Percentiles rank a stretch among this genome's conserved stretches.
Conservation (phyloP, 2,329 filamentous ascomycete species). For the Colletotrichum brevisporum region DNA sequence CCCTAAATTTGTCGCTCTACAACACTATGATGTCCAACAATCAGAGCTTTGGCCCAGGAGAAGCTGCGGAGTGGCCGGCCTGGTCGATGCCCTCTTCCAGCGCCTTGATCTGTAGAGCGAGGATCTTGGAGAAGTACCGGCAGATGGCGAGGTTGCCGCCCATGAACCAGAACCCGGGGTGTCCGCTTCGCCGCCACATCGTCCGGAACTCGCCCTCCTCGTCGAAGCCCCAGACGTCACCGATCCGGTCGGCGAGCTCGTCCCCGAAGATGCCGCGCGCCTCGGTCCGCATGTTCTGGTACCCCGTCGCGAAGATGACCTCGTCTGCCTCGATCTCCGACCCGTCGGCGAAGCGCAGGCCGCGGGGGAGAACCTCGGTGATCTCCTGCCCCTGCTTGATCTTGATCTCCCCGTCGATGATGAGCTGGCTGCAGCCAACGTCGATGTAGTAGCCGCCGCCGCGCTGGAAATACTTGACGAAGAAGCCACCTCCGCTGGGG, state of each 20-base stretch:
- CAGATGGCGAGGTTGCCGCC: constrained; percentile 52
- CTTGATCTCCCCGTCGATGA: constrained; percentile 51
- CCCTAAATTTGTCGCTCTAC: not conserved
- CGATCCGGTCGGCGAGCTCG: constrained; percentile 60
- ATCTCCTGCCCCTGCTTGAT: constrained; percentile 68
- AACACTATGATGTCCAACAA: not conserved
- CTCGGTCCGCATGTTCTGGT: constrained; percentile 67
- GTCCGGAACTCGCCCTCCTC: constrained; percentile 60
- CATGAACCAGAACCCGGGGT: constrained; percentile 54
- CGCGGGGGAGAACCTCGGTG: constrained; percentile 61
- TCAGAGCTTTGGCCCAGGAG: constrained; percentile 7
- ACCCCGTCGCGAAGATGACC: constrained; percentile 64
- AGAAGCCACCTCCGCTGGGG: constrained; percentile 62
- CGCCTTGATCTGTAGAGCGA: constrained; percentile 48
- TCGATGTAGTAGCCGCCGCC: constrained; percentile 50
- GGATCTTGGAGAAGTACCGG: constrained; percentile 51
- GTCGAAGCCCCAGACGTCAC: constrained; percentile 64
- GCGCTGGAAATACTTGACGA: constrained; percentile 55
- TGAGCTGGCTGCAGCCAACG: constrained; percentile 45
- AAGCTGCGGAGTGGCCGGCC: not conserved
- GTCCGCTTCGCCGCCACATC: constrained; percentile 51
- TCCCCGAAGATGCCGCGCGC: constrained; percentile 64
- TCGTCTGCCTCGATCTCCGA: constrained; percentile 51
- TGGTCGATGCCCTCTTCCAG: constrained; percentile 37
- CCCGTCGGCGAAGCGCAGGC: constrained; percentile 58